Base-by-base conservation (phyloP, 345 rosid species). In the Brassica carinata region DNA sequence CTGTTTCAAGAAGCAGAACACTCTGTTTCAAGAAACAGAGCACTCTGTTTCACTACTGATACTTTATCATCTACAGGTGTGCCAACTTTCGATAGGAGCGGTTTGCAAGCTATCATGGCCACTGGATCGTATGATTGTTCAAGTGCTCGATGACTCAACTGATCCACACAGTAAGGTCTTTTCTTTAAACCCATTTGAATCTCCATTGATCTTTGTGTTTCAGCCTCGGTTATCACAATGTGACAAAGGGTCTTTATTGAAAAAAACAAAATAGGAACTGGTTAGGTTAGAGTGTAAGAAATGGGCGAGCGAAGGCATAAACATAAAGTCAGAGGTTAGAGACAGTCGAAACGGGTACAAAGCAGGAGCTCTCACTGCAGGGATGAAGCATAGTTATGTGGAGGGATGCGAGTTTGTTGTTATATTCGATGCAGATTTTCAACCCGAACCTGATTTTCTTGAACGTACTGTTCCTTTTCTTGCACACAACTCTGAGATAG, bases 21-120 rank as follows among this genome's bases (percentile, higher is more conserved):
- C 11, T 75, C 43, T 75, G 78, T 75, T 65, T 51, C 19, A 2
- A 0, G 17, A 64, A 27, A 23, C 71, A 69, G 74, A 69, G 4
- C 45, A 38, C 45, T 55, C 61, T 55, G 55, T 58, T 64, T 67
- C 27, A 73, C 33, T 10, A 38, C 34, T 72, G 27, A 48, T 63
- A 4, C n/a, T 34, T 58, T 26, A 3, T 64, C 8, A 10, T 67
- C 17, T 1, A 53, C 77, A 92, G 97, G 97, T 92, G 64, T 92
- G 90, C 45, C 88, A 90, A 81, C 84, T 90, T 5, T 90, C 95
- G 2, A 94, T 94, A 29, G 85, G 97, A 79, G 96, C 96, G n/a
- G 97, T 94, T 26, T 94, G 97, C 62, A 93, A 97, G 11, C 86
- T 92, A 45, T 88, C 94, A 3, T 91, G 98, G 98, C 98, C 97